A percentile compares a stretch with the other conserved stretches of the same genome.
These are phyloP conservation scores for Thinopyrum elongatum DNA, from an alignment of 176 grass and related monocot genomes.

Conservation along the genomic window DNA sequence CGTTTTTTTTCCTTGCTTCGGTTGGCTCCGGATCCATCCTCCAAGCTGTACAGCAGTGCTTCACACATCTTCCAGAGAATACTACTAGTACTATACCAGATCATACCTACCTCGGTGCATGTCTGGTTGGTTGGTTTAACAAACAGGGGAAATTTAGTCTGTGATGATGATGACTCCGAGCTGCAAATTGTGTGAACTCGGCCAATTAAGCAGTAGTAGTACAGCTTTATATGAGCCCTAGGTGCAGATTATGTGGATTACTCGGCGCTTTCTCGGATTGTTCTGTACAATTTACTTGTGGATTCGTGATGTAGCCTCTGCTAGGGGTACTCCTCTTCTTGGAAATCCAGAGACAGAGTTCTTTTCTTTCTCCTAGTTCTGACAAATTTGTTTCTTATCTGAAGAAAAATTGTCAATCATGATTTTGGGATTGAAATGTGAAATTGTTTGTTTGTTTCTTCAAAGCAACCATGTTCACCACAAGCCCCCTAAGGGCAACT, in stretches of 20 bases:
- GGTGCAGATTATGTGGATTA: neutral
- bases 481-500: too few relatives aligned
- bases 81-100: neutral
- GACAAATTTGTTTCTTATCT: neutral
- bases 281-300: neutral
- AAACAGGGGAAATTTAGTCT: neutral
- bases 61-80: neutral
- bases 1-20: neutral
- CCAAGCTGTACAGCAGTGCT: neutral
- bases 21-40: neutral
- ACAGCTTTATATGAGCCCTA: neutral
- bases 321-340: too few relatives aligned
- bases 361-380: neutral
- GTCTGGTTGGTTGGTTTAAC: neutral
- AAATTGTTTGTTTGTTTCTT: too few relatives aligned
- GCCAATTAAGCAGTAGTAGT: neutral
- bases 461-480: too few relatives aligned
- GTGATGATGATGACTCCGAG: neutral
- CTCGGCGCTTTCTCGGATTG: neutral
- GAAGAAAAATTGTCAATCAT: neutral
- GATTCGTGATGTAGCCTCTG: neutral
- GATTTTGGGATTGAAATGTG: neutral
- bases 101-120: conserved; percentile 8
- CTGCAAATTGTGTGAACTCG: conserved; percentile 6
- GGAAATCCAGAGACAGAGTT: neutral